Evolutionary conservation across 2,329 filamentous ascomycete species (phyloP).

Genomic region (Penicillium sp.): DNA sequence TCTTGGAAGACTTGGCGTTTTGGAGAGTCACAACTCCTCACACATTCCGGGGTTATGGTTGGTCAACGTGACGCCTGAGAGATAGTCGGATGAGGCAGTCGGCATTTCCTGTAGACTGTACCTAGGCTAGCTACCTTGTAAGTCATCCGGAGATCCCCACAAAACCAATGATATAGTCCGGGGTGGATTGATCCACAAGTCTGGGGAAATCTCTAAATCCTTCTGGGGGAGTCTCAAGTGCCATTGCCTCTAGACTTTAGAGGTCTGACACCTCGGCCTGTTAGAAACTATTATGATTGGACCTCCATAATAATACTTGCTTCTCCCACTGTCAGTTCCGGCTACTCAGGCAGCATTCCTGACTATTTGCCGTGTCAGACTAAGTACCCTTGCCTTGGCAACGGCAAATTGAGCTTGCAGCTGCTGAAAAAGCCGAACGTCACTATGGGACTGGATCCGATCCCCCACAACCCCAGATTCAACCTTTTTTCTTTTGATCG

Average conservation of each 20-base stretch:
- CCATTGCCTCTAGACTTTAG: not conserved
- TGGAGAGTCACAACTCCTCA: not conserved
- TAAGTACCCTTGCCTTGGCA: constrained; percentile 3
- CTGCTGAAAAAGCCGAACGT: not conserved
- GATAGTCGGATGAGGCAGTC: not conserved
- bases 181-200: constrained; percentile 4
- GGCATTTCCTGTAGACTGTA: not conserved
- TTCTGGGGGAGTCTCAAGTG: constrained; percentile 1
- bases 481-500: not conserved
- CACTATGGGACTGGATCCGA: not conserved
- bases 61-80: not conserved
- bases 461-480: constrained; percentile 7
- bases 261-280: not conserved
- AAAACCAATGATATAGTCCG: not conserved
- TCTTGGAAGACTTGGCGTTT: constrained; percentile 1
- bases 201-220: constrained; percentile 6
- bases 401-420: constrained; percentile 5
- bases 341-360: not conserved
- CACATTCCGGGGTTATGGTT: not conserved
- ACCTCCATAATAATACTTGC: not conserved
- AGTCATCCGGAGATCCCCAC: not conserved
- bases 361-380: not conserved
- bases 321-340: not conserved
- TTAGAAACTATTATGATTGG: not conserved
- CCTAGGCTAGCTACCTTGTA: not conserved